These are phyloP conservation scores for Echites panduratus DNA, from an alignment of 257 asterid species.

Conservation along the genomic window DNA sequence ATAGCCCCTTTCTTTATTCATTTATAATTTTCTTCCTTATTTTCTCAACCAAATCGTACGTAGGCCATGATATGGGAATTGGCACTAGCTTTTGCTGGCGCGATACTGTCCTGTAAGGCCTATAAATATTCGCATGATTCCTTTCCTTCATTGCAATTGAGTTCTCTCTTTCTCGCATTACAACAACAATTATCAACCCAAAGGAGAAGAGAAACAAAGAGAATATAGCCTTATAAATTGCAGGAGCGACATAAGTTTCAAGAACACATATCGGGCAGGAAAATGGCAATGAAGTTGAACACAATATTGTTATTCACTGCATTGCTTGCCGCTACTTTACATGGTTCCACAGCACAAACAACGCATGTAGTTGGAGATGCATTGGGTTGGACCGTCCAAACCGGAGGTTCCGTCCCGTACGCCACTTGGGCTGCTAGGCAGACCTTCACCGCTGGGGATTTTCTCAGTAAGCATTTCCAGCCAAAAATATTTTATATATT, in stretches of 20 bases:
- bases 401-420: slow-evolving; percentile 47
- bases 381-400: slow-evolving; percentile 59
- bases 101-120: not conserved
- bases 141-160: not conserved
- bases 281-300: slow-evolving; percentile 36
- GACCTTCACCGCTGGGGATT: slow-evolving; percentile 50
- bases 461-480: slow-evolving; percentile 46
- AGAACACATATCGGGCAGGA: slow-evolving; percentile 27
- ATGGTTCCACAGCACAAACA: slow-evolving; percentile 47
- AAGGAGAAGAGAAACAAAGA: not conserved
- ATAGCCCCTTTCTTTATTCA: too few species aligned
- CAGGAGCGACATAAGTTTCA: slow-evolving; percentile 13
- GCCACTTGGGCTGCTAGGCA: slow-evolving; percentile 50
- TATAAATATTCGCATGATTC: not conserved
- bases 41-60: not conserved
- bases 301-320: slow-evolving; percentile 20
- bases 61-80: slow-evolving; percentile 1
- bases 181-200: not conserved
- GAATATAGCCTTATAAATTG: not conserved
- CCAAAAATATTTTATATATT: too few species aligned
- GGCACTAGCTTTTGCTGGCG: not conserved
- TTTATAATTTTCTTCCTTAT: not conserved
- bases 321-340: slow-evolving; percentile 32
- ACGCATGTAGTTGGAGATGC: slow-evolving; percentile 64
- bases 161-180: not conserved